Evolutionary conservation across 2,329 filamentous ascomycete genomes (phyloP).

Genomic region (Monascus ruber): DNA sequence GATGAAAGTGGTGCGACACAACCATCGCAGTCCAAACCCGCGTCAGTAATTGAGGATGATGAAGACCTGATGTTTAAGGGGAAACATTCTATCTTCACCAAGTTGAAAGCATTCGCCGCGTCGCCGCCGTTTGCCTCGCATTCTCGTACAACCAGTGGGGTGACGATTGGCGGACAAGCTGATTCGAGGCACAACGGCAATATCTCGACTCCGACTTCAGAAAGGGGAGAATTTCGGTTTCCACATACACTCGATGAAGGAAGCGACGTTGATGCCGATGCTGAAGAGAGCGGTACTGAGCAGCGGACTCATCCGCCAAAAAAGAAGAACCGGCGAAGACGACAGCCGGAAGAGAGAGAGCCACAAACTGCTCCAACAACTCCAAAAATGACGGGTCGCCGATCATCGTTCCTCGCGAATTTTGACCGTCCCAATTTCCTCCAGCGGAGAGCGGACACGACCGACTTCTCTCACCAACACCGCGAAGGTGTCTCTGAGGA

Average conservation of each 20-base stretch:
- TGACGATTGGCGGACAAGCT: constrained; percentile 25
- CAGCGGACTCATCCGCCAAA: constrained; percentile 44
- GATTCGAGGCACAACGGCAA: constrained; percentile 30
- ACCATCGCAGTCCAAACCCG: constrained; percentile 46
- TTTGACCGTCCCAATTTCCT: constrained; percentile 41
- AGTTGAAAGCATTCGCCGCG: constrained; percentile 61
- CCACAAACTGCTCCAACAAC: constrained; percentile 58
- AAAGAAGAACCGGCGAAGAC: constrained; percentile 52
- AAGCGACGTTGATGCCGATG: constrained; percentile 66
- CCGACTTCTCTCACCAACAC: constrained; percentile 43
- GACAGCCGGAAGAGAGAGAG: constrained; percentile 38
- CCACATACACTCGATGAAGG: constrained; percentile 47
- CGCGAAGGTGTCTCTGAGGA: constrained; percentile 63
- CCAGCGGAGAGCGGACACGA: constrained; percentile 54
- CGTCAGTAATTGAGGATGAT: constrained; percentile 52
- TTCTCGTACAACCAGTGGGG: constrained; percentile 38
- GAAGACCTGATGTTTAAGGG: constrained; percentile 49
- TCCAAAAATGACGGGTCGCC: constrained; percentile 35
- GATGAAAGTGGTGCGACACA: constrained; percentile 40
- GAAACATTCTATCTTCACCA: constrained; percentile 60
- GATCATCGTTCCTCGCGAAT: constrained; percentile 29
- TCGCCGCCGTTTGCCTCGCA: constrained; percentile 40
- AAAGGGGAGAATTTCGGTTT: constrained; percentile 39
- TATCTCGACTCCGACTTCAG: constrained; percentile 36
- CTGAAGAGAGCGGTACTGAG: constrained; percentile 78